A percentile compares a stretch with the other conserved stretches of the same genome.
Conservation (phyloP, 179 eudicot species). For the Camellia oleifera region DNA sequence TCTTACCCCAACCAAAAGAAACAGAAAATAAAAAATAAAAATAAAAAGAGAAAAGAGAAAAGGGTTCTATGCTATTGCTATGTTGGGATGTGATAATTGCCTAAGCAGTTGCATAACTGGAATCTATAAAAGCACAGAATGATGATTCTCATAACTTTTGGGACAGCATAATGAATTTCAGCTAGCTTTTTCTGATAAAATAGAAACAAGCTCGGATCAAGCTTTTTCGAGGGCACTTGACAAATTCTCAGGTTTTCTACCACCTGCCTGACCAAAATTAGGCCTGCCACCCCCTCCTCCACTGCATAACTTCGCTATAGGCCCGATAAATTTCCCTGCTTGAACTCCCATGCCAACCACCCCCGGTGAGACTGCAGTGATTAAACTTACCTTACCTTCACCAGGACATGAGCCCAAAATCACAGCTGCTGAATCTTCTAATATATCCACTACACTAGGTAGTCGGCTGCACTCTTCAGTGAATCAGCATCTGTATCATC, state of each 20-base stretch:
- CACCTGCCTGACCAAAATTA: conserved; percentile 92
- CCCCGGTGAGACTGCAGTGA: conserved; percentile 86
- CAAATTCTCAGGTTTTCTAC: conserved; percentile 81
- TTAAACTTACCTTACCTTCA: conserved; percentile 77
- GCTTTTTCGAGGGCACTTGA: conserved; percentile 73
- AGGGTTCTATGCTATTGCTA: neutral
- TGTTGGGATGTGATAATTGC: neutral
- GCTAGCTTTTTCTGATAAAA: conserved; percentile 48
- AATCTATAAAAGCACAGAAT: neutral
- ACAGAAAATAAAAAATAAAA: neutral
- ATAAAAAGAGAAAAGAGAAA: neutral
- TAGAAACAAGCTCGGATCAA: conserved; percentile 51
- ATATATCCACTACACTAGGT: conserved; percentile 46
- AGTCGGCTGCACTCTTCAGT: conserved; percentile 82
- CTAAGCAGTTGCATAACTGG: neutral
- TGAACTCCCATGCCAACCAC: conserved; percentile 68
- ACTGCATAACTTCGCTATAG: conserved; percentile 86
- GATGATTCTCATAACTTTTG: neutral
- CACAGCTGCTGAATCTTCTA: conserved; percentile 82
- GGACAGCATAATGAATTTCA: conserved; percentile 19
- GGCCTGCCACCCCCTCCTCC: conserved; percentile 98
- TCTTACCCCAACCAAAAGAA: neutral
- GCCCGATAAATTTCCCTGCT: conserved; percentile 81
- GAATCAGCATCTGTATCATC: conserved; percentile 88
- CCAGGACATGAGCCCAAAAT: conserved; percentile 86